Base-by-base conservation (phyloP, 257 asterid species). In the Plantago elongata region DNA sequence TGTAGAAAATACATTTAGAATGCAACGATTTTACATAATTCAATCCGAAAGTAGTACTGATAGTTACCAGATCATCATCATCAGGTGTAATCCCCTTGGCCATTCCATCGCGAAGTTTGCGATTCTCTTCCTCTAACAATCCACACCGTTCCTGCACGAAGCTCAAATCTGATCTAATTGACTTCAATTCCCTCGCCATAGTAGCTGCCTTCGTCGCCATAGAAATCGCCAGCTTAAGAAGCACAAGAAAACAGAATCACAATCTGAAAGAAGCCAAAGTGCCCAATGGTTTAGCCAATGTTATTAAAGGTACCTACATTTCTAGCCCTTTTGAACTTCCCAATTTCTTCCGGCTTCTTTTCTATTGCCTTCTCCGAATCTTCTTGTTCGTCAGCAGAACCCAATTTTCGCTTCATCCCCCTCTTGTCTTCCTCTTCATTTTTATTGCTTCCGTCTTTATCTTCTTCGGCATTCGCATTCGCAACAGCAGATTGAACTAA, bases 41-140 rank as follows among this genome's bases (percentile, higher is more conserved):
- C 2, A 38, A n/a, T 54, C 40, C 13, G 4, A 42, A 18, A 62
- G 50, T 10, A n/a, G 18, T 16, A 40, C 42, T 15, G 27, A 16
- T n/a, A 63, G 22, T 48, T 77, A 86, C 98, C 85, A 93, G 73
- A 75, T 93, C 99, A 61, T 93, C 99, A 62, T 93, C 99, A n/a
- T 89, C 96, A 14, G 85, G 89, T 58, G 52, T 74, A 37, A 75
- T 65, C 16, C 81, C 89, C 7, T 80, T 64, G 43, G 51, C 73
- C 62, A 73, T 61, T 60, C 95, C 94, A 45, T 76, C 81, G 0
- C 95, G 88, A 60, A 93, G 95, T 70, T 80, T 84, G 54, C 68
- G 76, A 69, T 93, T 93, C 73, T 93, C 99, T 67, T 87, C 99
- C 75, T 89, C 97, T 16, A 92, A 66, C 11, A 92, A 56, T 45